Base-by-base conservation (phyloP, 1,139 yeast species). In the Citeromyces hawaiiensis region DNA sequence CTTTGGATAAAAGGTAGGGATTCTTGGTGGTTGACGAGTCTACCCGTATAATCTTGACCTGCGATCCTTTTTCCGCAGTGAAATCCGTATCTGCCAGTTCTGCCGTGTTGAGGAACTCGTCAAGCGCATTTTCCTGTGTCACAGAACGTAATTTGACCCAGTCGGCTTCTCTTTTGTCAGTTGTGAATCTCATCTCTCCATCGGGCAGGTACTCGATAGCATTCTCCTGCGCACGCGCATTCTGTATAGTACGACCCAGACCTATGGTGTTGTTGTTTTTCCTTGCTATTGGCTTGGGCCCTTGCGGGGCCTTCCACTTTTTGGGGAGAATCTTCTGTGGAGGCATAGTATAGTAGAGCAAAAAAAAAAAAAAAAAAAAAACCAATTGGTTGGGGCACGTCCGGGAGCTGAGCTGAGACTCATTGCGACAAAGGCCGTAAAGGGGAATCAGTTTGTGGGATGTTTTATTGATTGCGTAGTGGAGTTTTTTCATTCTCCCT, bases 51-150 rank as follows among this genome's bases (percentile, higher is more conserved):
- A 93, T 86, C 55, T 82, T 82, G 44, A 91, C 91, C 52, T 82
- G 86, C 40, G 82, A 77, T 42, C 77, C 72, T 52, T 82, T 77
- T 48, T 88, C 96, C 3, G 98, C 96, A 5, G 95, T 79, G 60
- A 93, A 91, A 64, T 91, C 98, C 15, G 93, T 87, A 55, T 87
- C 96, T 2, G 97, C 96, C 47, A 93, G 70, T 57, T 85, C 94
- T 1, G 98, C 98, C 9, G 97, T 88, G 54, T 77, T 82, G 53
- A 93, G 71, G 59, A 93, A 88, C 61, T 91, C 98, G 59, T 93
- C 98, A 47, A 93, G 64, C 1, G 96, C 81, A 49, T 83, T 76
- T 58, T 93, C 97, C 53, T 93, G 97, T 0, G 98, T 91, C 19
- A 91, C 94, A 7, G 96, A 86, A 55, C 93, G 72, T 51, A 91